Base-by-base conservation (phyloP, 805 yeast genomes). In the Kuraishia hungarica region DNA sequence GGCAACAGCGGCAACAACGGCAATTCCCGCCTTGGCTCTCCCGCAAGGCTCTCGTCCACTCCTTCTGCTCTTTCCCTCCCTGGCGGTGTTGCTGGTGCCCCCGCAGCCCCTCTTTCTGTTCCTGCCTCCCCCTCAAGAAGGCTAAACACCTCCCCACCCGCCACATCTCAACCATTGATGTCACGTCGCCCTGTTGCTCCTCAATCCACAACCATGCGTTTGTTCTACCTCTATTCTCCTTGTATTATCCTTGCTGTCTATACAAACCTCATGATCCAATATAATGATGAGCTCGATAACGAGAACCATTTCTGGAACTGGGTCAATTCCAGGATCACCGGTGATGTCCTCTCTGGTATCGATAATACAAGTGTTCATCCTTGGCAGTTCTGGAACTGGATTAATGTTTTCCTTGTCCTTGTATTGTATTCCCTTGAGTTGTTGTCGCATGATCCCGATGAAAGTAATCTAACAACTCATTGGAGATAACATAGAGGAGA, bases 331-430 rank as follows among this genome's bases (percentile, higher is more conserved):
- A 64, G 68, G 51, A 60, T 67, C 46, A 19, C 21, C 13, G 39
- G 39, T 19, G 39, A 50, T n/a, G 15, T 20, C 2, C n/a, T 10
- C 19, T 5, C 54, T 39, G 64, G 28, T 17, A 51, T 51, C 3
- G 47, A 39, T 22, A 51, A 39, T 17, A 59, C 20, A 15, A 62
- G 67, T 5, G 77, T 79, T 26, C 83, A 84, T 66, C 86, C 97
- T n/a, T 87, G 96, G 89, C 91, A 90, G 63, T 88, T 94, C 67
- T 93, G 99, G 98, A 89, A 92, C 63, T 93, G 98, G 98, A 81
- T 89, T 56, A 93, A 93, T 67, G 88, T 93, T 75, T 83, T 86
- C 60, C 79, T 86, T 54, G 87, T 96, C 11, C 72, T 94, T 55
- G 73, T 83, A n/a, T 74, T 94, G 26, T 93, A 93, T 69, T 84